These are phyloP conservation scores for Phycomyces nitens DNA, from an alignment of 192 early-diverging fungal genomes.

Conservation along the genomic window DNA sequence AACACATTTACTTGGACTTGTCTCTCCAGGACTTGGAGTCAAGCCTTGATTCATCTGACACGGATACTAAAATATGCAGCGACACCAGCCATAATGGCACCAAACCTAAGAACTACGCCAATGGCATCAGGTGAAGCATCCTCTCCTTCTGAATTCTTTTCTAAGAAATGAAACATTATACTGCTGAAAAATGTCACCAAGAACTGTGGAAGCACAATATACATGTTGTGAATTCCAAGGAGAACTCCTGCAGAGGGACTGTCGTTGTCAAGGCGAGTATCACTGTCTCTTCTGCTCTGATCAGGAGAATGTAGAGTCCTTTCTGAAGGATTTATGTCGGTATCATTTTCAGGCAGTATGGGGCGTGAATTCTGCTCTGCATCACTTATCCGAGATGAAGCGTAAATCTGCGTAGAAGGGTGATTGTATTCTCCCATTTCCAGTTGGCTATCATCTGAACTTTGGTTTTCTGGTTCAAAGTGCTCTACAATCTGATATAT, in stretches of 20 bases:
- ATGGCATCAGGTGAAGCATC: constrained; percentile 41
- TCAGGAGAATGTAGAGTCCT: no score
- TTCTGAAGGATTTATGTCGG: background rate
- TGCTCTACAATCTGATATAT: constrained; percentile 26
- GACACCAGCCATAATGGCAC: constrained; percentile 52
- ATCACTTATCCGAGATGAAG: no score
- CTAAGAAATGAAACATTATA: constrained; percentile 77
- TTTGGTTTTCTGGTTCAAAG: background rate
- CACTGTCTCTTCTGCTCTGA: no score
- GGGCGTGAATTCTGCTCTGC: background rate
- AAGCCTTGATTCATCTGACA: background rate
- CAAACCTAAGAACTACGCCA: constrained; percentile 53
- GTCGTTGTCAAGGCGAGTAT: background rate
- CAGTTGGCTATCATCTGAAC: background rate
- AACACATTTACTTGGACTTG: background rate
- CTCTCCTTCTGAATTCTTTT: constrained; percentile 25
- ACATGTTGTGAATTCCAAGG: constrained; percentile 94
- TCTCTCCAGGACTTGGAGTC: background rate
- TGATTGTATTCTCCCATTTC: constrained; percentile 2
- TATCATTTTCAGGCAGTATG: background rate
- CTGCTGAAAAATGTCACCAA: constrained; percentile 78
- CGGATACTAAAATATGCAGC: constrained; percentile 34
- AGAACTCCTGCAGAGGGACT: constrained; percentile 65
- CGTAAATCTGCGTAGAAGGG: no score
- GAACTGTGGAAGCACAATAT: constrained; percentile 92